phyloP scores from a whole-genome alignment of 352 stramenopile genomes.

The Pythium utonaiense region DNA sequence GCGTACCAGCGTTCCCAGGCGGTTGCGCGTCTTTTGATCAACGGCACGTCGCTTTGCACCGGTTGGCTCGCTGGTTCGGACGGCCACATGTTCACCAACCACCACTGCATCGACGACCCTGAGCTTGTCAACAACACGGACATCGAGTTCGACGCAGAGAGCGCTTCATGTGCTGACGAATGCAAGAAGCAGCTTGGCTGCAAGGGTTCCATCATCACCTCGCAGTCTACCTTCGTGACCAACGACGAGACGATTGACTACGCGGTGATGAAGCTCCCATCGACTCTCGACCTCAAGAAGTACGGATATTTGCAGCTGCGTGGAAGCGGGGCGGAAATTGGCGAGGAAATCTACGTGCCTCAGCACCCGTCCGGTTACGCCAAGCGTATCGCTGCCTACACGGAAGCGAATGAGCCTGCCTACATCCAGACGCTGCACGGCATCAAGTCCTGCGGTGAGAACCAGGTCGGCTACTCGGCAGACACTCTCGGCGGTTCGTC shows the following conservation, averaged over 20 bases:
- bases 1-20: neutral
- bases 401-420: conserved; percentile 8
- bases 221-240: conserved; percentile 19
- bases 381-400: conserved; percentile 47
- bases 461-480: conserved; percentile 32
- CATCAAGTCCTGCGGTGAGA: conserved; percentile 15
- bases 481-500: conserved; percentile 33
- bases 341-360: conserved; percentile 50
- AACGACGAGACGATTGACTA: conserved; percentile 22
- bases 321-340: conserved; percentile 12
- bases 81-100: conserved; percentile 20
- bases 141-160: conserved; percentile 27
- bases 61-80: conserved; percentile 13
- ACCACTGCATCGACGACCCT: conserved; percentile 24
- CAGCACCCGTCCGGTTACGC: conserved; percentile 59
- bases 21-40: neutral
- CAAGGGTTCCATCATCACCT: conserved; percentile 18
- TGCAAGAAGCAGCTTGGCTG: conserved; percentile 22
- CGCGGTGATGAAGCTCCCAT: conserved; percentile 16
- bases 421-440: conserved; percentile 1
- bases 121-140: conserved; percentile 16
- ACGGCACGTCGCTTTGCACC: neutral
- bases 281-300: conserved; percentile 7
- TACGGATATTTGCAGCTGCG: conserved; percentile 30
- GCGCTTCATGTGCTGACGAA: conserved; percentile 15